Evolutionary conservation across 768 basidiomycete species (phyloP), one percentile per base, ranked within the genome.

Genomic region (Mycena venus): DNA sequence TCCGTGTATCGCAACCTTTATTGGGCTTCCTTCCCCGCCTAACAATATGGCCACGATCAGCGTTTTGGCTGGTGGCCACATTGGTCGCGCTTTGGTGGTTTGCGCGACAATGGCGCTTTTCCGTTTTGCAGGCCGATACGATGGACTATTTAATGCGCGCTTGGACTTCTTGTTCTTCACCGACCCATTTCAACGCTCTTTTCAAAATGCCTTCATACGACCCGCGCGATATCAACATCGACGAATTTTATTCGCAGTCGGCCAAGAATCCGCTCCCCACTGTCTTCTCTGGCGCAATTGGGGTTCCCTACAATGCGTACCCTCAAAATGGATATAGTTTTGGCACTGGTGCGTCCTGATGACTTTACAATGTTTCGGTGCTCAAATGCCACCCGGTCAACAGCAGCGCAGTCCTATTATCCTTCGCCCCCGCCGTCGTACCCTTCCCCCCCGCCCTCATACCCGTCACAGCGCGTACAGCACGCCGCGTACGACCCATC

Each of bases 401-500:
- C 19, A 74, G 68, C 60, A n/a, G 72, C 32, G 55, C 73, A 74
- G 55, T 29, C 70, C 36, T 65, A 44, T 25, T 68, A 68, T 58
- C 66, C 55, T 21, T 44, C 66, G 21, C 55, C 53, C 55, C 66
- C 56, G 32, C 56, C 62, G 1, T 23, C 66, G 10, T 58, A 69
- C 47, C 55, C 31, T 27, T 25, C 73, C 0, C 25, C 73, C 21
- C 66, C 55, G 29, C 66, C 61, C 2, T 29, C 53, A 29, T 59
- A 69, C 58, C 63, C 40, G 19, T n/a, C 73, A 3, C 73, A 74
- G 23, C 68, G 61, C 34, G 56, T 14, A 11, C 67, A 64, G 44
- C 73, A 74, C 42, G 47, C 59, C 3, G 47, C 53, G 9, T 62
- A 70, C 68, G 63, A 70, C 14, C 73, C 68, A 4, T 70, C 73